Percentiles rank a stretch among this genome's conserved stretches.
phyloP scores from a whole-genome alignment of 2,329 filamentous ascomycete species.

The Phialemonium atrogriseum region DNA sequence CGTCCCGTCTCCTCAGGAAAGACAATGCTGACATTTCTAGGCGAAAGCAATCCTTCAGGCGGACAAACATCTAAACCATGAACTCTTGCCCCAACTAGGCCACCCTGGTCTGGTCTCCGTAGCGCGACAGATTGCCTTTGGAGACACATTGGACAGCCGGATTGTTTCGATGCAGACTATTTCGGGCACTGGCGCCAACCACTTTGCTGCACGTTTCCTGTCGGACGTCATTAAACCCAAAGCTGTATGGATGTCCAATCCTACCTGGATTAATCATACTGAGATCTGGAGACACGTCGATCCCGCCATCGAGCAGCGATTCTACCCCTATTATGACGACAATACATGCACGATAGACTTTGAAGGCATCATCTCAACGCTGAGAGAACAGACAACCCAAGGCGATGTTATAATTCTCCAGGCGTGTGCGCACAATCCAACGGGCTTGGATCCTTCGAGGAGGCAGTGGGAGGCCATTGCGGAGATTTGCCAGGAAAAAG shows the following conservation, averaged over 20 bases:
- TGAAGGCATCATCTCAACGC: conserved; percentile 15
- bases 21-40: no score
- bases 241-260: conserved; percentile 22
- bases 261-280: conserved; percentile 23
- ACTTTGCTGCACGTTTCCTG: conserved; percentile 20
- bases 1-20: no score
- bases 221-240: conserved; percentile 11
- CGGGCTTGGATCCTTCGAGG: conserved; percentile 23
- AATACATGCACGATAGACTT: conserved; percentile 19
- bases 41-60: conserved; percentile 4
- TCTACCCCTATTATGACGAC: conserved; percentile 23
- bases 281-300: conserved; percentile 19
- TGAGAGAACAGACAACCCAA: conserved; percentile 14
- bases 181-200: conserved; percentile 26
- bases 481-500: conserved; percentile 17
- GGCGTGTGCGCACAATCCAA: conserved; percentile 30
- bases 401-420: conserved; percentile 28
- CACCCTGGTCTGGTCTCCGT: conserved; percentile 13
- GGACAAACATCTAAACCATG: conserved; percentile 10
- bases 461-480: conserved; percentile 25
- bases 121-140: conserved; percentile 19
- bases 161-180: conserved; percentile 24
- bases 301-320: conserved; percentile 10
- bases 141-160: conserved; percentile 7
- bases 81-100: conserved; percentile 17